phyloP scores from a whole-genome alignment of 2,329 filamentous ascomycete genomes.

The Sporothrix schenckii region DNA sequence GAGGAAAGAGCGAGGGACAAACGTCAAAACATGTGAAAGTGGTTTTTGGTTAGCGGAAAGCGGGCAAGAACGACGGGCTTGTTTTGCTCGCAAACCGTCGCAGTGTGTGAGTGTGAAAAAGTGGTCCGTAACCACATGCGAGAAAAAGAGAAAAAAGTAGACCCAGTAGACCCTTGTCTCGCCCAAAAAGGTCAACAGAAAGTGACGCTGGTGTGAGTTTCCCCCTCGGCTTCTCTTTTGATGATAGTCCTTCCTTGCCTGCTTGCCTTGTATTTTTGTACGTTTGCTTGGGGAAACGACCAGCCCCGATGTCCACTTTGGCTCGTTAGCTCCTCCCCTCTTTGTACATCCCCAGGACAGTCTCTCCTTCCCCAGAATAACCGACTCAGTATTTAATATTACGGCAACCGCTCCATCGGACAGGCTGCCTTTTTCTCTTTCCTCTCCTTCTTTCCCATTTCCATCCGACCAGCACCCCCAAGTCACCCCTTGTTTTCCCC shows the following conservation, averaged over 20 bases:
- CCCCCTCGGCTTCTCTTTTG: slow-evolving; percentile 18
- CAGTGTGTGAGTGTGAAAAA: neutral
- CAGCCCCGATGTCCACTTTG: slow-evolving; percentile 13
- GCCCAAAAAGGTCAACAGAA: slow-evolving; percentile 6
- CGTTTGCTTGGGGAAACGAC: neutral
- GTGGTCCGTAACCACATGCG: slow-evolving; percentile 24
- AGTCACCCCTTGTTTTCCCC: slow-evolving; percentile 1
- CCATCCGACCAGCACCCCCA: neutral
- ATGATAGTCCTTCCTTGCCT: neutral
- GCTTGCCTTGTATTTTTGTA: neutral
- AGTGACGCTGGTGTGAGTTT: neutral
- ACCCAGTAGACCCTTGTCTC: neutral
- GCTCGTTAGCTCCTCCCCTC: slow-evolving; percentile 9
- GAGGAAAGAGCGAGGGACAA: slow-evolving; percentile 6
- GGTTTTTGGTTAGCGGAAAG: neutral
- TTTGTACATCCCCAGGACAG: neutral
- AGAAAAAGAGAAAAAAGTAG: neutral
- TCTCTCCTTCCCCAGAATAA: slow-evolving; percentile 15
- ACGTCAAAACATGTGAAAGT: slow-evolving; percentile 26
- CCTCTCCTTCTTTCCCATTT: neutral
- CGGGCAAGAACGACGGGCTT: too few relatives aligned
- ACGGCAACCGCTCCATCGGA: slow-evolving; percentile 21
- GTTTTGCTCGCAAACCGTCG: too few relatives aligned
- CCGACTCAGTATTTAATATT: slow-evolving; percentile 23
- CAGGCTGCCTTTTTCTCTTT: neutral